Evolutionary conservation across 1,139 yeast genomes (phyloP).

Genomic region (Yamadazyma mexicana): DNA sequence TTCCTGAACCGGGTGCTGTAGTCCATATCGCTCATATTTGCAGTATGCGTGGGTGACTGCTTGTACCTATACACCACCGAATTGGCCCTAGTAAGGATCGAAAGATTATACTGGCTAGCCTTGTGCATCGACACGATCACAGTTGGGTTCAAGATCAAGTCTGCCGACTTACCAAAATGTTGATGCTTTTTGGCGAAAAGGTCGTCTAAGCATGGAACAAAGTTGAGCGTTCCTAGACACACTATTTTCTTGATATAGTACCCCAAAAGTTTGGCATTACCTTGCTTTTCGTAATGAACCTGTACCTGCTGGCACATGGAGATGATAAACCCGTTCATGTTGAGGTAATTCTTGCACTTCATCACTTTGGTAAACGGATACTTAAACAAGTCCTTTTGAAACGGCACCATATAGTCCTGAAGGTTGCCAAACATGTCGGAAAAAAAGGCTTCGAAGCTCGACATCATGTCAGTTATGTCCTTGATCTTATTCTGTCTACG

Average conservation of each 20-base stretch:
- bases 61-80: conserved; percentile 24
- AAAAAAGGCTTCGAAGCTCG: conserved; percentile 31
- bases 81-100: conserved; percentile 21
- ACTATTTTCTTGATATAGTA: conserved; percentile 33
- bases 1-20: conserved; percentile 21
- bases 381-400: conserved; percentile 20
- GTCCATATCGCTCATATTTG: conserved; percentile 16
- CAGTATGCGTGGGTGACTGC: conserved; percentile 18
- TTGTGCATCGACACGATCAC: conserved; percentile 32
- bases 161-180: conserved; percentile 37
- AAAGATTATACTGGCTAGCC: conserved; percentile 27
- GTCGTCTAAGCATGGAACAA: conserved; percentile 29
- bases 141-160: conserved; percentile 36
- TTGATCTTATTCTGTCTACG: conserved; percentile 19
- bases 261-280: conserved; percentile 23
- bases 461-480: conserved; percentile 22
- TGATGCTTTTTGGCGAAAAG: conserved; percentile 27
- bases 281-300: conserved; percentile 27
- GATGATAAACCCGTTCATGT: conserved; percentile 28
- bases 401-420: conserved; percentile 26
- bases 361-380: conserved; percentile 33
- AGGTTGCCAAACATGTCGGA: conserved; percentile 23
- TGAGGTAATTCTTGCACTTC: conserved; percentile 32
- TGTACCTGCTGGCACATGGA: conserved; percentile 29
- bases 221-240: conserved; percentile 23